A percentile compares a stretch with the other conserved stretches of the same genome.
These are phyloP conservation scores for Tuber indicum DNA, from an alignment of 495 filamentous ascomycete species.

Conservation along the genomic window DNA sequence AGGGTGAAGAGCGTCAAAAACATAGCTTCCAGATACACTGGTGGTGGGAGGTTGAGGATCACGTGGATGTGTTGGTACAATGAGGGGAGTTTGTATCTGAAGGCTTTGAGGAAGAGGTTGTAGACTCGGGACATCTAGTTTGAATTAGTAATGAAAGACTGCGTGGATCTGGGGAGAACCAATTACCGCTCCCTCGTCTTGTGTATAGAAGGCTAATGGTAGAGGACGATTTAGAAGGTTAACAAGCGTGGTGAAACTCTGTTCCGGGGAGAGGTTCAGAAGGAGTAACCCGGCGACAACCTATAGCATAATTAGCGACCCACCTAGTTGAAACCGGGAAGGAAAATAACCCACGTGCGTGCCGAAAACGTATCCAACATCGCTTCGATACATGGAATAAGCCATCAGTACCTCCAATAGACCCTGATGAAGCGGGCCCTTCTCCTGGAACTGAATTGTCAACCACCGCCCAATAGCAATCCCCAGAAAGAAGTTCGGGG, in stretches of 20 bases:
- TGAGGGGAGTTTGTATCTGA: conserved; percentile 64
- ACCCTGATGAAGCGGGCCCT: conserved; percentile 64
- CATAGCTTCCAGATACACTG: conserved; percentile 49
- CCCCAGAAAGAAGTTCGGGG: not conserved
- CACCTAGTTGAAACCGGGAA: conserved; percentile 29
- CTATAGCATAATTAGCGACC: conserved; percentile 43
- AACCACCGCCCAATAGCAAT: conserved; percentile 4
- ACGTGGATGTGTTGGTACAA: conserved; percentile 62
- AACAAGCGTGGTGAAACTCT: conserved; percentile 75
- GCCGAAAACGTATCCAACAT: conserved; percentile 84
- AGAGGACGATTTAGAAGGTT: conserved; percentile 86
- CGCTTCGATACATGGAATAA: conserved; percentile 87
- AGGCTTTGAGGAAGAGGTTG: conserved; percentile 60
- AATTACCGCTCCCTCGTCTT: conserved; percentile 58
- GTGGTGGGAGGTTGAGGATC: conserved; percentile 47
- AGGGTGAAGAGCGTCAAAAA: conserved; percentile 53
- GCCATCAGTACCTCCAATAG: conserved; percentile 78
- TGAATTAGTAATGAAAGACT: not conserved
- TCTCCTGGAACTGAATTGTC: conserved; percentile 25
- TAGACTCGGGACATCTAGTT: conserved; percentile 60
- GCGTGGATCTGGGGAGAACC: not conserved
- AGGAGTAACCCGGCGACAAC: conserved; percentile 82
- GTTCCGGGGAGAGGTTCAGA: conserved; percentile 63
- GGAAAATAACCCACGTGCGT: conserved; percentile 59
- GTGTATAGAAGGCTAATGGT: conserved; percentile 77